phyloP scores from a whole-genome alignment of 495 filamentous ascomycete species.

The Corynascus novoguineensis region DNA sequence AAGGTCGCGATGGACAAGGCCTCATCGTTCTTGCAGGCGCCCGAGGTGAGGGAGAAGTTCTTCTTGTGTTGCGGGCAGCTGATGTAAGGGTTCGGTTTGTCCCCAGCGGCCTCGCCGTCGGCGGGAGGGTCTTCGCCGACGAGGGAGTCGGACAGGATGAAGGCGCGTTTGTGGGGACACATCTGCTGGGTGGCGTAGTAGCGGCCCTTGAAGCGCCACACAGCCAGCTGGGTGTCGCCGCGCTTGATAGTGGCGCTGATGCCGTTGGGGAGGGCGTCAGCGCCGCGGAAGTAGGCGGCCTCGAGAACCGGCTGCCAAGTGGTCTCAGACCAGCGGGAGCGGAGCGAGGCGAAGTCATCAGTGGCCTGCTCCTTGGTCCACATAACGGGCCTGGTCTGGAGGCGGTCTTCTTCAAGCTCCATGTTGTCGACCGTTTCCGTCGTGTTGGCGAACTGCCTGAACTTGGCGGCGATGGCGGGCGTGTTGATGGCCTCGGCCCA shows the following conservation, averaged over 20 bases:
- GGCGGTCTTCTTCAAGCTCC: conserved; percentile 69
- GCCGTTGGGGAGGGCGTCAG: conserved; percentile 61
- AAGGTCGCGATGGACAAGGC: conserved; percentile 79
- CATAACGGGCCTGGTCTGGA: conserved; percentile 70
- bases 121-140: conserved; percentile 70
- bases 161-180: conserved; percentile 94
- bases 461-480: conserved; percentile 62
- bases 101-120: conserved; percentile 35
- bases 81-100: conserved; percentile 67
- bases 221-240: conserved; percentile 84
- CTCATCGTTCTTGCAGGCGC: conserved; percentile 72
- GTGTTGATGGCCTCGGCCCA: conserved; percentile 82
- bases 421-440: conserved; percentile 61
- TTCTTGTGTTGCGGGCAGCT: conserved; percentile 91
- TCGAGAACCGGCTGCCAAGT: conserved; percentile 83
- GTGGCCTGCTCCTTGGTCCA: conserved; percentile 61
- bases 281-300: conserved; percentile 61
- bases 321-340: conserved; percentile 64
- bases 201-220: conserved; percentile 80
- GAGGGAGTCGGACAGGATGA: conserved; percentile 80
- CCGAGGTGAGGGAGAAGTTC: conserved; percentile 74
- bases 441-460: conserved; percentile 88
- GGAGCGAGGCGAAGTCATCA: conserved; percentile 52
- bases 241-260: conserved; percentile 71
- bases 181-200: conserved; percentile 95